A percentile compares a stretch with the other conserved stretches of the same genome.
phyloP scores from a whole-genome alignment of 2,329 filamentous ascomycete genomes.

The Trichoderma atroviride region DNA sequence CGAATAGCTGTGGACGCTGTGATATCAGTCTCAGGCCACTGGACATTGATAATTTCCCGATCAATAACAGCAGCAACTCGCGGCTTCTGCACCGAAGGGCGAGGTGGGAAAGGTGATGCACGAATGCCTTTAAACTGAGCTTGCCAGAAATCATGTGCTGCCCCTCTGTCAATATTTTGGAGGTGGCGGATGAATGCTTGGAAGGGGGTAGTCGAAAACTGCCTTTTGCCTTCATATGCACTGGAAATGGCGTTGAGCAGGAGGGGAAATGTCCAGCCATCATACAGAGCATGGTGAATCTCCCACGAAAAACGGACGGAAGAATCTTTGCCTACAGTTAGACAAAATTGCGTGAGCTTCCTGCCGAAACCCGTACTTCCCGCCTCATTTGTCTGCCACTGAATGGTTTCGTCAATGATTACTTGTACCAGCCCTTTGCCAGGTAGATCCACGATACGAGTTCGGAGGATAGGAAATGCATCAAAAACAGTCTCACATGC shows the following conservation, averaged over 20 bases:
- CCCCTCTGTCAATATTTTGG: neutral
- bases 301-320: neutral
- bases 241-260: constrained; percentile 35
- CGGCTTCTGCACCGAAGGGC: neutral
- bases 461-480: constrained; percentile 47
- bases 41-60: neutral
- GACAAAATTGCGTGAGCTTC: neutral
- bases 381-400: neutral
- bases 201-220: neutral
- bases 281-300: neutral
- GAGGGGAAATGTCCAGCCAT: neutral
- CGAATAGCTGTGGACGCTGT: neutral
- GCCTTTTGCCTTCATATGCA: neutral
- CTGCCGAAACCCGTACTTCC: neutral
- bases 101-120: neutral
- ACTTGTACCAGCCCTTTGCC: neutral
- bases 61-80: neutral
- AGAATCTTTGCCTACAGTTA: neutral
- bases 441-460: constrained; percentile 29
- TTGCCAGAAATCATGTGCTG: neutral
- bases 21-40: neutral
- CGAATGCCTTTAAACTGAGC: neutral
- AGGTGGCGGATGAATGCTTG: neutral
- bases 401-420: neutral
- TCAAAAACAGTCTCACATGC: constrained; percentile 29